Base-by-base conservation (phyloP, 2,329 filamentous ascomycete genomes). In the Talaromyces islandicus region DNA sequence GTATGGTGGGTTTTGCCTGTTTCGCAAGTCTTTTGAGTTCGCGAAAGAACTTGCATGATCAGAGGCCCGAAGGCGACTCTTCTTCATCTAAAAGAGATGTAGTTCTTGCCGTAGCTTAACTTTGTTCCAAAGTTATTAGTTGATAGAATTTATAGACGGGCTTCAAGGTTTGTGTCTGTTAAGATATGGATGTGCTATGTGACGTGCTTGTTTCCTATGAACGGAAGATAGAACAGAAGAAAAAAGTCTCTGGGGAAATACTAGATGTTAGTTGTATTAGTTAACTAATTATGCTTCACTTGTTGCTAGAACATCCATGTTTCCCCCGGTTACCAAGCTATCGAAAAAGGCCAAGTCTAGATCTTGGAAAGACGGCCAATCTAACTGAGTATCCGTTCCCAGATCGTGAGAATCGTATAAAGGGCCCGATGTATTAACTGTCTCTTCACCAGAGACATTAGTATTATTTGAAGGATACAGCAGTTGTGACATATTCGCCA, bases 331-430 rank as follows among this genome's bases (percentile, higher is more conserved):
- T 29, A 57, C 43, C 41, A 57, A 38, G 30, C 56, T 57, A 57
- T 57, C 56, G 24, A 57, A 57, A 51, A 57, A 57, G 46, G 46
- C 56, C 56, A 57, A 25, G 19, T 57, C 56, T 32, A 57, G 25
- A n/a, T 52, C 56, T 6, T 32, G 56, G 25, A 57, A 57, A 9
- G 56, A 57, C 7, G 52, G 14, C 21, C 43, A 48, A 35, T 35
- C 30, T 38, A n/a, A 35, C 10, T 52, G 29, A 50, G n/a, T 56
- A 14, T 43, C 17, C 17, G 43, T 32, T 10, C 10, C 43, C 43
- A 48, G 19, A 48, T 48, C 11, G 21, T 48, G 43, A 48, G 11
- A 17, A 14, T 4, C n/a, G 7, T 48, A 48, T 48, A 19, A 21
- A 48, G 11, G 5, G 19, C 7, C 12, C 19, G 6, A 48, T 21